Conservation (phyloP, 2,329 filamentous ascomycete species). For the Hypoxylon sp. region DNA sequence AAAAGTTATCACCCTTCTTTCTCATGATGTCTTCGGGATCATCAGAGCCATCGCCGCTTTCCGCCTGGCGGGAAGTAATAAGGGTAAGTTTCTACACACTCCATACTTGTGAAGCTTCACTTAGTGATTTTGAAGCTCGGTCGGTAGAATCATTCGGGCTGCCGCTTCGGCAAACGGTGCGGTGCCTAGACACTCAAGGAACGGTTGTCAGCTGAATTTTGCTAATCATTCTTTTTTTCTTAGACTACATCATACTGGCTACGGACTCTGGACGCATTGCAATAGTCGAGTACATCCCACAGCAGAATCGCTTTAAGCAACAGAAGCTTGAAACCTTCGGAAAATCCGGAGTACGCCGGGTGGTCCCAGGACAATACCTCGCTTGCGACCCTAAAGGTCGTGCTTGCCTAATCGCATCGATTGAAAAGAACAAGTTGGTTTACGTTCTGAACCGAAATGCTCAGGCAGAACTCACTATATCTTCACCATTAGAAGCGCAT, state of each 20-base stretch:
- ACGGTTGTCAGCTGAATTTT: conserved; percentile 37
- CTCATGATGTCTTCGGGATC: conserved; percentile 96
- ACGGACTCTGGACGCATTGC: conserved; percentile 97
- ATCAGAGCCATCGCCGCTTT: conserved; percentile 91
- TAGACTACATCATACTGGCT: conserved; percentile 96
- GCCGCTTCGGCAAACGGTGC: conserved; percentile 50
- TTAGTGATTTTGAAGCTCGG: conserved; percentile 80
- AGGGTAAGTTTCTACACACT: conserved; percentile 80
- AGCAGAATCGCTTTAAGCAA: conserved; percentile 88
- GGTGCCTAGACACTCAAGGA: conserved; percentile 37
- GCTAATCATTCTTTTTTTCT: conserved; percentile 49
- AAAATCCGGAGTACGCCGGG: conserved; percentile 93
- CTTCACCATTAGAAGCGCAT: conserved; percentile 95
- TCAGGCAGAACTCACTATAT: conserved; percentile 95
- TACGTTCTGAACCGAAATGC: conserved; percentile 97
- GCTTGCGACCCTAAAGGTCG: conserved; percentile 96
- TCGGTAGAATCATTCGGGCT: conserved; percentile 61
- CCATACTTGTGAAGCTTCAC: conserved; percentile 67
- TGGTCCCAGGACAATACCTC: conserved; percentile 95
- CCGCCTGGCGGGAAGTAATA: conserved; percentile 91
- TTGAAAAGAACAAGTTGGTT: conserved; percentile 99
- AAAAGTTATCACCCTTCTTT: conserved; percentile 87
- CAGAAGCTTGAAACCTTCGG: conserved; percentile 98
- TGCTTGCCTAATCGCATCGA: conserved; percentile 92
- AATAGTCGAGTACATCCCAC: conserved; percentile 90